Conservation (phyloP, 805 yeast genomes). For the Yamadazyma olivae region DNA sequence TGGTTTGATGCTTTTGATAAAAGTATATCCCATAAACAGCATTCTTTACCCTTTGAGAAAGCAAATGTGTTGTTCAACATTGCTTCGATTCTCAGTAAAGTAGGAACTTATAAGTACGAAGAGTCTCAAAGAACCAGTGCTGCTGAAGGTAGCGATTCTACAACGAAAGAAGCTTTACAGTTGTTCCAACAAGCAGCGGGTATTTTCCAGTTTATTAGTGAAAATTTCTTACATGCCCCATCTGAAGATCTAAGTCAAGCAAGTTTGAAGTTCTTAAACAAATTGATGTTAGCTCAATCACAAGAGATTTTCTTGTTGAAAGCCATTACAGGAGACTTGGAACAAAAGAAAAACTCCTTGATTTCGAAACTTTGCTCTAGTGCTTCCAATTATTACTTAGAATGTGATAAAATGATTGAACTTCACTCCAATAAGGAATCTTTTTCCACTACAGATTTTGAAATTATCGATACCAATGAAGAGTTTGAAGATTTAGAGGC, state of each 20-base stretch:
- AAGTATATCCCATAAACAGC: constrained; percentile 55
- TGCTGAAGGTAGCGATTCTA: constrained; percentile 27
- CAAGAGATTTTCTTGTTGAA: constrained; percentile 79
- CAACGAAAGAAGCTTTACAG: constrained; percentile 58
- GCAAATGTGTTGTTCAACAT: constrained; percentile 80
- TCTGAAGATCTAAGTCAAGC: constrained; percentile 70
- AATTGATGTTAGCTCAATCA: constrained; percentile 78
- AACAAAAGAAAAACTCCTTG: constrained; percentile 59
- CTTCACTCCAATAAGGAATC: constrained; percentile 6
- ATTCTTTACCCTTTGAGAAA: constrained; percentile 84
- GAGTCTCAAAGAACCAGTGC: constrained; percentile 21
- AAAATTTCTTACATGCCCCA: constrained; percentile 87
- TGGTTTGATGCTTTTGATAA: constrained; percentile 76
- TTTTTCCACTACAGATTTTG: constrained; percentile 14
- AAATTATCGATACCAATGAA: constrained; percentile 24
- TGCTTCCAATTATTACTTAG: constrained; percentile 52
- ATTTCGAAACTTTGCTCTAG: constrained; percentile 73
- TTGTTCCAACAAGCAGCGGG: constrained; percentile 77
- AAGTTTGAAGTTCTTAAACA: constrained; percentile 59
- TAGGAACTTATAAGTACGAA: constrained; percentile 36
- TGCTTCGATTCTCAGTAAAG: constrained; percentile 57
- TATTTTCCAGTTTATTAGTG: constrained; percentile 64
- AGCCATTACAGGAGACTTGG: constrained; percentile 49
- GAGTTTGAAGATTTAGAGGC: constrained; percentile 23
- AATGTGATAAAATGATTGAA: constrained; percentile 30